A percentile compares a stretch with the other conserved stretches of the same genome.
Evolutionary conservation across 192 early-diverging fungal species (phyloP).

Genomic region (Chytriomyces confervae): DNA sequence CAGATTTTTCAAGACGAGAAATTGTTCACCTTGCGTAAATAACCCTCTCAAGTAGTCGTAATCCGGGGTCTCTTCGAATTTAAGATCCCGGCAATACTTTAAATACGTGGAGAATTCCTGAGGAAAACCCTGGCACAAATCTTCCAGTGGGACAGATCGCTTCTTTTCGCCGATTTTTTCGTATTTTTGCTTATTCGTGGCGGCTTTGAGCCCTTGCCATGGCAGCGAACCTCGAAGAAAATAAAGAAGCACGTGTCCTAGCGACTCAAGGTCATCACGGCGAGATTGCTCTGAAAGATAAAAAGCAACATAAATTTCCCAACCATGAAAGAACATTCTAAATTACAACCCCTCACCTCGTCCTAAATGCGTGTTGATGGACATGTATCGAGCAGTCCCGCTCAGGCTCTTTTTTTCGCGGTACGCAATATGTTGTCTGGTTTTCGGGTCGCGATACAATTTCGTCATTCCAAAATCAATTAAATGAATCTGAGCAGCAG

Average conservation of each 20-base stretch:
- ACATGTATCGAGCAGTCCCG: conserved; percentile 98
- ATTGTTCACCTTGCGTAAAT: conserved; percentile 72
- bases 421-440: conserved; percentile 97
- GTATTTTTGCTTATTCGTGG: conserved; percentile 99
- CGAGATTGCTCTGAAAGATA: conserved; percentile 87
- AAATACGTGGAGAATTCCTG: conserved; percentile 92
- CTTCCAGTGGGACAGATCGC: conserved; percentile 84
- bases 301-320: neutral
- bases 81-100: conserved; percentile 86
- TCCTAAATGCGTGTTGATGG: conserved; percentile 97
- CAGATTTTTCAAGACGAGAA: conserved; percentile 11
- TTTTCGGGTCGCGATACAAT: conserved; percentile 94
- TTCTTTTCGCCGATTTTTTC: conserved; percentile 99
- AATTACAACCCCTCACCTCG: conserved; percentile 61
- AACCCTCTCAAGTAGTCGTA: conserved; percentile 90
- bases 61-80: conserved; percentile 96
- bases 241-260: conserved; percentile 99
- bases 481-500: conserved; percentile 75
- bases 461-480: conserved; percentile 99
- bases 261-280: conserved; percentile 94
- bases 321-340: neutral
- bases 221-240: conserved; percentile 92
- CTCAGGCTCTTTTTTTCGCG: conserved; percentile 80
- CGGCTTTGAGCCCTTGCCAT: conserved; percentile 98
- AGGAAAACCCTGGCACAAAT: conserved; percentile 90